A percentile compares a stretch with the other conserved stretches of the same genome.
Evolutionary conservation across 1,284 basidiomycete genomes (phyloP).

Genomic region (Exobasidium cylindrosporum): DNA sequence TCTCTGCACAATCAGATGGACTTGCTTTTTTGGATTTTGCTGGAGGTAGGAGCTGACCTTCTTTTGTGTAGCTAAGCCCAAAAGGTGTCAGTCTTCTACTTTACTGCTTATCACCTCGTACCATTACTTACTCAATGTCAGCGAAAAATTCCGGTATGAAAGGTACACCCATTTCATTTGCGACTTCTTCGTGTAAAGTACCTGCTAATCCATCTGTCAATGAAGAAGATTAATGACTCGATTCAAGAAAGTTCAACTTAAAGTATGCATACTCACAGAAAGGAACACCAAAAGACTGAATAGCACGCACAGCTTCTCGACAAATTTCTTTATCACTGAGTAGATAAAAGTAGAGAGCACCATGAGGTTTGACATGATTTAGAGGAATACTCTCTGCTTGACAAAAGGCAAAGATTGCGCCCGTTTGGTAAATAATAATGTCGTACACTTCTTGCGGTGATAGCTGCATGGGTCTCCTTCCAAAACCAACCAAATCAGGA

Average conservation of each 20-base stretch:
- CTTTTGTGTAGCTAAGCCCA: conserved; percentile 15
- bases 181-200: conserved; percentile 22
- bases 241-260: too few species aligned
- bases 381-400: conserved; percentile 22
- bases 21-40: conserved; percentile 24
- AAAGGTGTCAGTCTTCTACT: not conserved
- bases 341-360: conserved; percentile 28
- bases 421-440: conserved; percentile 27
- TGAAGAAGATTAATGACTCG: too few species aligned
- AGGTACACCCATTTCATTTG: conserved; percentile 17
- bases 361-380: conserved; percentile 27
- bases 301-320: conserved; percentile 20
- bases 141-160: conserved; percentile 29
- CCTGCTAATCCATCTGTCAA: conserved; percentile 20
- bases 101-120: not conserved
- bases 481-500: conserved; percentile 24
- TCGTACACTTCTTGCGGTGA: conserved; percentile 23
- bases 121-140: conserved; percentile 19
- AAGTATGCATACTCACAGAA: conserved; percentile 25
- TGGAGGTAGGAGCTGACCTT: conserved; percentile 25
- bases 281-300: conserved; percentile 23
- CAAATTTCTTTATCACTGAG: conserved; percentile 19
- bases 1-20: conserved; percentile 24
- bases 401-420: conserved; percentile 25
- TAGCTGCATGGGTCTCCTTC: conserved; percentile 24